phyloP scores from a whole-genome alignment of 2,329 filamentous ascomycete genomes.

The Colletotrichum spinosum region DNA sequence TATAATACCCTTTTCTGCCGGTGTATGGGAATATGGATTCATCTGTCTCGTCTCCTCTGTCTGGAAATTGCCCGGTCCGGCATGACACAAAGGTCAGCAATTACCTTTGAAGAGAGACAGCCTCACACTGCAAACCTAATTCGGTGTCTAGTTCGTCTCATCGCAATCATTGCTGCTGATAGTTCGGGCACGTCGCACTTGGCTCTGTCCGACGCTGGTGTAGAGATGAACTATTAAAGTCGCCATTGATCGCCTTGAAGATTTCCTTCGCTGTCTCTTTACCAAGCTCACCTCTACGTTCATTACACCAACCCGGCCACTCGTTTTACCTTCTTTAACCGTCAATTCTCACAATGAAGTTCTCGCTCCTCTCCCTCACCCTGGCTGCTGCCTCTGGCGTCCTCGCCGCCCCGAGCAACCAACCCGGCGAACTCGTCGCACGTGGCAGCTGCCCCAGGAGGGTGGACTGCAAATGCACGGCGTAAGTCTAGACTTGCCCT shows the following conservation, averaged over 20 bases:
- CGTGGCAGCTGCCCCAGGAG: constrained; percentile 10
- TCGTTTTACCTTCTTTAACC: background rate
- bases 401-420: constrained; percentile 8
- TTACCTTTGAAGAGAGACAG: background rate
- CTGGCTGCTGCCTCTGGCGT: constrained; percentile 4
- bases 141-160: background rate
- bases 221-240: background rate
- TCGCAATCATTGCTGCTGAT: background rate
- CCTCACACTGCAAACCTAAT: background rate
- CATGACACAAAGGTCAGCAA: constrained; percentile 5
- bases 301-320: background rate
- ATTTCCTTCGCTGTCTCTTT: background rate
- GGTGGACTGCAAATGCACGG: constrained; percentile 11
- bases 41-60: background rate
- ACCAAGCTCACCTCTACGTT: background rate
- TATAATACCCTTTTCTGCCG: constrained; percentile 3
- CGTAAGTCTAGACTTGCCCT: background rate
- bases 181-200: background rate
- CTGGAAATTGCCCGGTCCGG: background rate
- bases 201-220: background rate
- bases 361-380: constrained; percentile 1
- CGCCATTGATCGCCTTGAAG: background rate
- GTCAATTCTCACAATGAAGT: constrained; percentile 7
- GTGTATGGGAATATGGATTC: constrained; percentile 1
- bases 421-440: constrained; percentile 9